Percentiles rank a stretch among this genome's conserved stretches.
Evolutionary conservation across 2,329 filamentous ascomycete species (phyloP).

Genomic region (Knoxdaviesia capensis): DNA sequence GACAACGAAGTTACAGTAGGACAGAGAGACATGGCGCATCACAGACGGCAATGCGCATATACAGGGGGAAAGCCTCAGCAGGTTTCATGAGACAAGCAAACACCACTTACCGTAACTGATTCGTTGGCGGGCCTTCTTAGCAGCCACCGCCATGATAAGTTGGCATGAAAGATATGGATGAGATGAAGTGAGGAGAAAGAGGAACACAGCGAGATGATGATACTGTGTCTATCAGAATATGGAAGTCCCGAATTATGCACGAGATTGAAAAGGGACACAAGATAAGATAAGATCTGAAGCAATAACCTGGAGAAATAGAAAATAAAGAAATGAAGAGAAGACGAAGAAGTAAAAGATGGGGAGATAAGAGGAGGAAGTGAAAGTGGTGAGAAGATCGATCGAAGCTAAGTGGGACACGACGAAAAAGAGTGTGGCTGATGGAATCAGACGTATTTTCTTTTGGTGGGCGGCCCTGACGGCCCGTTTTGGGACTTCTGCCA

Average conservation of each 20-base stretch:
- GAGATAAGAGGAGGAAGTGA: not conserved
- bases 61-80: too few species aligned
- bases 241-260: too few species aligned
- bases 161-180: not conserved
- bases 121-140: constrained; percentile 45
- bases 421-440: too few species aligned
- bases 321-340: not conserved
- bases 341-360: not conserved
- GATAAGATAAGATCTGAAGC: not conserved
- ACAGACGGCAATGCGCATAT: constrained; percentile 1
- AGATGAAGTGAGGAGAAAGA: not conserved
- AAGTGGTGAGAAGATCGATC: not conserved
- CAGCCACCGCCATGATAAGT: constrained; percentile 26
- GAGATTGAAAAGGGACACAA: not conserved
- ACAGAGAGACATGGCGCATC: too few species aligned
- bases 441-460: too few species aligned
- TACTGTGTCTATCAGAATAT: too few species aligned
- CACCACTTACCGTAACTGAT: constrained; percentile 44
- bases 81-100: not conserved
- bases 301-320: not conserved
- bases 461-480: too few species aligned
- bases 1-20: too few species aligned
- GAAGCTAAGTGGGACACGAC: too few species aligned
- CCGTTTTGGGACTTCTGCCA: too few species aligned
- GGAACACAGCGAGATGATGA: not conserved